Base-by-base conservation (phyloP, 2,329 filamentous ascomycete genomes). In the Sclerotinia spermophila region DNA sequence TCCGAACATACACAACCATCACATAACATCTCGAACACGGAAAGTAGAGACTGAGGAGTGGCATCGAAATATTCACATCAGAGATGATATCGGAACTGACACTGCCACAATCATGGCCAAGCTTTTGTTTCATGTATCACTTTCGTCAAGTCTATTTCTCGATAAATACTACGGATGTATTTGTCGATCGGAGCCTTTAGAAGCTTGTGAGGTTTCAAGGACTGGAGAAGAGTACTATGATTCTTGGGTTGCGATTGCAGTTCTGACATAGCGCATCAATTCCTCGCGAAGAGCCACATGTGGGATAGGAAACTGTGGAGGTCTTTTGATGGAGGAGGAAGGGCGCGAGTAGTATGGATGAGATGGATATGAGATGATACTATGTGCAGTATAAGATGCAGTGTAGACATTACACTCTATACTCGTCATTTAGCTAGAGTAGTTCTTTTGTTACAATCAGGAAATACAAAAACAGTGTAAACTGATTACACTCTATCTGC, bases 141-240 rank as follows among this genome's bases (percentile, higher is more conserved):
- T 15, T 51, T 13, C n/a, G 17, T 3, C 40, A 15, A 51, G 4
- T 15, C 1, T 27, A 15, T 2, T 15, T 4, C 24, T 51, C 24
- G 48, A 51, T 1, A 51, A 27, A 51, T 13, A 51, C n/a, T n/a
- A 2, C 48, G 15, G 48, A 51, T 15, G 2, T 51, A 13, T 51
- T 51, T 51, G n/a, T 3, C 3, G 27, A 27, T 27, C 5, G 2
- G 48, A n/a, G 24, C 5, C 5, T 51, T 15, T 10, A 2, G 24
- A n/a, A 13, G 48, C 13, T 51, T 51, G 2, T 51, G 5, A n/a
- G 5, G 13, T 17, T 17, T 15, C 13, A 17, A 7, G 15, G 0
- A 3, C 3, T 5, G 11, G 48, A 13, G 13, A 27, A 15, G 5
- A n/a, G 6, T 13, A 6, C 17, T 0, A 3, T 7, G 5, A 1